Evolutionary conservation across 2,329 filamentous ascomycete genomes (phyloP), one percentile per base, ranked within the genome.

Genomic region (Epicoccum nigrum): DNA sequence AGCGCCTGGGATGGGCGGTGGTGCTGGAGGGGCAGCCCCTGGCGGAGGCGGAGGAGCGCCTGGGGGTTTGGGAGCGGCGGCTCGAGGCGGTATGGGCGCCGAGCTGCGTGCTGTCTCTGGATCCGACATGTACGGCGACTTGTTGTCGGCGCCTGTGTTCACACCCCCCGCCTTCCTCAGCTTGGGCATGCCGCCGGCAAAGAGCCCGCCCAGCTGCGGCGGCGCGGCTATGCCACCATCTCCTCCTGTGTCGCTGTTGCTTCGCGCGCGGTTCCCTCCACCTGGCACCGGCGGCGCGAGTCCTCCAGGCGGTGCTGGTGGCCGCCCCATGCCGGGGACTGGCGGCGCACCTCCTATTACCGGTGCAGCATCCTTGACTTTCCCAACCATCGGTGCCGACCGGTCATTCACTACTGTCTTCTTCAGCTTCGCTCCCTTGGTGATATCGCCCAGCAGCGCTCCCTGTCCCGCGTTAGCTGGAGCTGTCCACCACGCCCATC

Each of bases 141-240:
- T 86, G 56, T 79, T 80, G 41, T 61, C 54, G 59, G 88, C 88
- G 31, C 76, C 76, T 33, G 79, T 79, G 44, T 78, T 76, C 25
- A 81, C 72, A 39, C 90, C 92, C 48, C 91, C 89, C 3, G 87
- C 83, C 78, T 95, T 97, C 72, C 90, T 89, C 67, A 99, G 73
- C 77, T 97, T 97, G 2, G 94, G 94, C 84, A 97, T 97, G 30
- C 93, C 94, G 28, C 91, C 92, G 1, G 90, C 91, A 69, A 99
- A 96, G 20, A 99, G 74, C 1, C 94, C 94, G 23, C 80, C 93
- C 9, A 97, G 74, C 70, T 97, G 93, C 9, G 92, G 91, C 39
- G 90, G 59, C 12, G 65, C 64, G 17, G 58, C 56, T 37, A 63
- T 52, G 13, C 45, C 61, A 32, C 60, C 60, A 13, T 68, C 69